These are phyloP conservation scores for Collybia nuda DNA, from an alignment of 768 basidiomycete genomes.

Conservation along the genomic window DNA sequence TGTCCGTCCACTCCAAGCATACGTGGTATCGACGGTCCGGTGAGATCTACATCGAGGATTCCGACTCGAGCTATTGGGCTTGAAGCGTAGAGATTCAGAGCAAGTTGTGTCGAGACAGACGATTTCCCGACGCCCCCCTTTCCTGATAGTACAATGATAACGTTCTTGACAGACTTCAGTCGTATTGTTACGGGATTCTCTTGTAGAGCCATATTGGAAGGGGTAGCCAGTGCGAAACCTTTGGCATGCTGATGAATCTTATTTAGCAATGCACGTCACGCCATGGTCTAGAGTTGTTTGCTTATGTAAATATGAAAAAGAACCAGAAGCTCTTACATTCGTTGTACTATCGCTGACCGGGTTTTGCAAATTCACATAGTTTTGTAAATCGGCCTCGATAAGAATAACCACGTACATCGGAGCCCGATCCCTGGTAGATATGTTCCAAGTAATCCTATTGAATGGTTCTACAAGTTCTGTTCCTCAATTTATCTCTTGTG, in stretches of 20 bases:
- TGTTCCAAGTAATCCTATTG: no score
- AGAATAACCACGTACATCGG: no score
- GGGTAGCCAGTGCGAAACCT: background rate
- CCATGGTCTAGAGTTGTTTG: no score
- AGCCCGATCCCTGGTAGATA: no score
- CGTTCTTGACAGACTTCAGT: constrained; percentile 71
- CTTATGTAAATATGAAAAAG: no score
- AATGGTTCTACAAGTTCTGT: no score
- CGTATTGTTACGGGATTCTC: constrained; percentile 68
- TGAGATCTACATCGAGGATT: constrained; percentile 93
- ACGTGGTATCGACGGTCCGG: constrained; percentile 91
- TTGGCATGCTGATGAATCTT: no score
- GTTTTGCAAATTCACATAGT: background rate
- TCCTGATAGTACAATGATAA: constrained; percentile 92
- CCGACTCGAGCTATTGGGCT: constrained; percentile 72
- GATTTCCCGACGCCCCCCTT: constrained; percentile 99
- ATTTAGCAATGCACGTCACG: no score
- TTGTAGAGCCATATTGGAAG: constrained; percentile 31
- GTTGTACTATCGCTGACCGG: constrained; percentile 1
- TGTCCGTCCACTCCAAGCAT: constrained; percentile 91
- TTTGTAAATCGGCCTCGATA: no score
- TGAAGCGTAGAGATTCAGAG: constrained; percentile 77
- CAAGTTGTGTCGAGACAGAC: constrained; percentile 90
- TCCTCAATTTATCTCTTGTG: no score
- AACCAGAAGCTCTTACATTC: no score